Percentiles rank a stretch among this genome's conserved stretches.
Evolutionary conservation across 2,329 filamentous ascomycete genomes (phyloP).

Genomic region (Didymella lethalis): DNA sequence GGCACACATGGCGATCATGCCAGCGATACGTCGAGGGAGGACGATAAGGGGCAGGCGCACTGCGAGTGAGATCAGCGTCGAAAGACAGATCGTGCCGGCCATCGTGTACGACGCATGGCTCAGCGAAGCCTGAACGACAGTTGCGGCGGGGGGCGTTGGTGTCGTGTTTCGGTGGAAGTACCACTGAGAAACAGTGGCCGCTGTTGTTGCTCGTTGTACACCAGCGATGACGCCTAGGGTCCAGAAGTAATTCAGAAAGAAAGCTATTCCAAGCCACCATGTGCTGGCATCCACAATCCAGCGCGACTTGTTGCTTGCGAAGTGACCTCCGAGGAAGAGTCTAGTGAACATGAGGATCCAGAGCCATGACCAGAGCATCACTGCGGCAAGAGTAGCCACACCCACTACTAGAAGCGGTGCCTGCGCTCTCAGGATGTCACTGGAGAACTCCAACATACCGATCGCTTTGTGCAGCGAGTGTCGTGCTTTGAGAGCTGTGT

Average conservation of each 20-base stretch:
- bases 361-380: constrained; percentile 91
- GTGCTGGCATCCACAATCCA: constrained; percentile 88
- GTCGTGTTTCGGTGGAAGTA: constrained; percentile 93
- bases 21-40: constrained; percentile 77
- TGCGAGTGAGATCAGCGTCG: constrained; percentile 79
- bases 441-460: constrained; percentile 90
- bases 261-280: constrained; percentile 95
- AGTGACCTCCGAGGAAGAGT: constrained; percentile 91
- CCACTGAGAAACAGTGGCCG: constrained; percentile 97
- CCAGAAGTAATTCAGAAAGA: constrained; percentile 95
- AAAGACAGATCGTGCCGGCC: constrained; percentile 91
- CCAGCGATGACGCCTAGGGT: constrained; percentile 86
- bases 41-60: constrained; percentile 86
- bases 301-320: constrained; percentile 61
- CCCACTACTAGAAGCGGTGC: constrained; percentile 85
- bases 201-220: constrained; percentile 88
- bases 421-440: constrained; percentile 84
- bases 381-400: constrained; percentile 74
- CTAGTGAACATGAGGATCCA: constrained; percentile 98
- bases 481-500: constrained; percentile 81
- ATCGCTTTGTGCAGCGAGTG: constrained; percentile 83
- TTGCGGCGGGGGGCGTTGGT: constrained; percentile 77
- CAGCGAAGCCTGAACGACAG: constrained; percentile 84
- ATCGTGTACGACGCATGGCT: constrained; percentile 83
- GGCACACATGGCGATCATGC: constrained; percentile 72